These are phyloP conservation scores for Rhizopus arrhizus DNA, from an alignment of 371 early-diverging fungal species.

Conservation along the genomic window DNA sequence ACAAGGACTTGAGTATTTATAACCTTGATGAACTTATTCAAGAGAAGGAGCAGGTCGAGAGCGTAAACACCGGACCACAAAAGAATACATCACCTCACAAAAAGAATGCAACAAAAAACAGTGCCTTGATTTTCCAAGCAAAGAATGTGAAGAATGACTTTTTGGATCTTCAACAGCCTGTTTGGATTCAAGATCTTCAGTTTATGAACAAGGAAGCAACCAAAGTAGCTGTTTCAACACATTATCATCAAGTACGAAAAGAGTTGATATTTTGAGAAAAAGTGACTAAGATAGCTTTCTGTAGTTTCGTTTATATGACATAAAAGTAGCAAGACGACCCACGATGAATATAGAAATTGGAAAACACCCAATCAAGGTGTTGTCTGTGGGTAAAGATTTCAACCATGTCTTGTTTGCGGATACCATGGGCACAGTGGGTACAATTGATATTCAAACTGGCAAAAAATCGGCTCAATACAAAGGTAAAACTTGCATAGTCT, in stretches of 20 bases:
- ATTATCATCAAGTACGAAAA: constrained; percentile 67
- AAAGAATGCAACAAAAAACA: constrained; percentile 45
- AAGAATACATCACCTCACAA: constrained; percentile 32
- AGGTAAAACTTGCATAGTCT: constrained; percentile 17
- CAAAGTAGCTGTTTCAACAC: constrained; percentile 68
- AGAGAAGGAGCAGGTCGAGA: constrained; percentile 15
- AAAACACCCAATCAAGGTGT: constrained; percentile 62
- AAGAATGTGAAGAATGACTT: constrained; percentile 77
- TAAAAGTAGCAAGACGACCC: constrained; percentile 70
- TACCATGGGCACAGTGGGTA: constrained; percentile 71
- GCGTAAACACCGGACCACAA: constrained; percentile 25
- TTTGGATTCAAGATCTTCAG: constrained; percentile 86
- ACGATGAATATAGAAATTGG: constrained; percentile 68
- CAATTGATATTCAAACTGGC: constrained; percentile 69
- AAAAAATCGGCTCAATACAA: constrained; percentile 52
- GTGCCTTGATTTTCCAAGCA: constrained; percentile 61
- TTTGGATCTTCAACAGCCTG: constrained; percentile 80
- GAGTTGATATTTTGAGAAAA: background rate
- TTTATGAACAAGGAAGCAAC: constrained; percentile 62
- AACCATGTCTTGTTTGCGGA: constrained; percentile 77
- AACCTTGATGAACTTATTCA: constrained; percentile 52
- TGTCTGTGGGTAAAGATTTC: constrained; percentile 49
- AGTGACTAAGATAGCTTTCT: constrained; percentile 1
- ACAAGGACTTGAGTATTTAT: constrained; percentile 81
- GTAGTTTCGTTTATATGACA: constrained; percentile 82